Evolutionary conservation across 2,329 filamentous ascomycete genomes (phyloP), one percentile per base, ranked within the genome.

Genomic region (Apiospora kogelbergensis): DNA sequence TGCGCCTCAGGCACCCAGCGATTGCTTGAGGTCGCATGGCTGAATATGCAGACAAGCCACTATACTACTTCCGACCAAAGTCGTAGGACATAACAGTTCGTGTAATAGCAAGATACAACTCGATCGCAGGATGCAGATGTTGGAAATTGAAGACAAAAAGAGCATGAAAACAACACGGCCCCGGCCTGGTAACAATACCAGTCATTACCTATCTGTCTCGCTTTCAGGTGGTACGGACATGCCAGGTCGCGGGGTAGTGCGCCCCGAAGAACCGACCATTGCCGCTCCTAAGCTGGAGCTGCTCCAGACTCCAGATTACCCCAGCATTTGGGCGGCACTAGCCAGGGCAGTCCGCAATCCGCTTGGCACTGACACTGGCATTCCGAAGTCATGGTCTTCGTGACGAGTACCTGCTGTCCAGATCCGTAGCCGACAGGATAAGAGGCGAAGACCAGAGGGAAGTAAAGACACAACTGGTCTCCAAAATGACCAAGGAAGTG

Each of bases 1-100:
- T 75, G 46, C 78, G 71, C 45, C 78, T 71, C 24, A 77, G 69
- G 68, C 71, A 75, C 70, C 77, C 85, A 6, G 83, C 85, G 22
- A 80, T 78, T 2, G 74, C 76, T n/a, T 80, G 72, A 2, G 75
- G 76, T 70, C 89, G 83, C 71, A 91, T 82, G 9, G 9, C 33
- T n/a, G 22, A 9, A 10, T 20, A n/a, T n/a, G 5, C 6, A 60
- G 17, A 60, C 15, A 22, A 17, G 26, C 22, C 46, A 26, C 17
- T 60, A 9, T 37, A 30, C 17, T 60, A 60, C 30, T 13, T 13
- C 53, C 30, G 20, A 60, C 26, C n/a, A 26, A 37, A 13, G 30
- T 13, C 30, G 30, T 7, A 37, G 26, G 5, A 13, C 30, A 60
- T 33, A 37, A 6, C 9, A 33, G 33, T n/a, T n/a, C n/a, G 33